Percentiles rank a stretch among this genome's conserved stretches.
phyloP scores from a whole-genome alignment of 2,329 filamentous ascomycete species.

The Verticillium albo-atrum region DNA sequence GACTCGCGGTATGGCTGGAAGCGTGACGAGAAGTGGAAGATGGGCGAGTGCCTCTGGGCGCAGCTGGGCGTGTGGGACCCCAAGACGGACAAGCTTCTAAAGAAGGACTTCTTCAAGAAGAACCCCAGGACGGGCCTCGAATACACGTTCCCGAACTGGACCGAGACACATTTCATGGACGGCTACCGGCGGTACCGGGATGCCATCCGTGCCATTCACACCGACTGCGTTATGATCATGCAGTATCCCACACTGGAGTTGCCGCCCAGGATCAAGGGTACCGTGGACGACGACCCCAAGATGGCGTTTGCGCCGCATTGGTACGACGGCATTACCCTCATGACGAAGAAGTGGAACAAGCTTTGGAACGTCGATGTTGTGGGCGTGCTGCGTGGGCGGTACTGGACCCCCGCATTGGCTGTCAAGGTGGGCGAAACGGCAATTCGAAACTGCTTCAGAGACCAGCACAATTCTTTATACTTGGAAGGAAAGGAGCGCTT shows the following conservation, averaged over 20 bases:
- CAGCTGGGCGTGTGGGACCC: constrained; percentile 96
- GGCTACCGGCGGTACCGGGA: constrained; percentile 75
- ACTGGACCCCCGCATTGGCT: constrained; percentile 83
- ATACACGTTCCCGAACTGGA: constrained; percentile 81
- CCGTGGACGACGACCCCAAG: constrained; percentile 79
- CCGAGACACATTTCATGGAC: constrained; percentile 86
- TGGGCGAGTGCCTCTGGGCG: constrained; percentile 95
- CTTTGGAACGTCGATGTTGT: constrained; percentile 97
- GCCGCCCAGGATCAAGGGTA: constrained; percentile 82
- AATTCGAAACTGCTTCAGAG: constrained; percentile 87
- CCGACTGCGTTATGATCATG: constrained; percentile 80
- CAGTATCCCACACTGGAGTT: constrained; percentile 91
- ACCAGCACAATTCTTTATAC: constrained; percentile 78
- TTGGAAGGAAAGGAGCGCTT: constrained; percentile 86
- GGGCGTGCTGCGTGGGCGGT: constrained; percentile 83
- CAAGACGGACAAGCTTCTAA: constrained; percentile 67
- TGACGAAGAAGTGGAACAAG: constrained; percentile 99
- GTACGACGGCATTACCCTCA: constrained; percentile 92
- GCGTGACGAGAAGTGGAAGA: constrained; percentile 79
- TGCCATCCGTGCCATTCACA: constrained; percentile 70
- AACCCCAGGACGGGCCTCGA: constrained; percentile 68
- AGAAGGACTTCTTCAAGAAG: constrained; percentile 83
- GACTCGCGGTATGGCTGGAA: constrained; percentile 89
- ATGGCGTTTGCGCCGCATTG: constrained; percentile 94
- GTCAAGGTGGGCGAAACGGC: constrained; percentile 90